Conservation (phyloP, 2,329 filamentous ascomycete genomes). For the Shiraia sp. region DNA sequence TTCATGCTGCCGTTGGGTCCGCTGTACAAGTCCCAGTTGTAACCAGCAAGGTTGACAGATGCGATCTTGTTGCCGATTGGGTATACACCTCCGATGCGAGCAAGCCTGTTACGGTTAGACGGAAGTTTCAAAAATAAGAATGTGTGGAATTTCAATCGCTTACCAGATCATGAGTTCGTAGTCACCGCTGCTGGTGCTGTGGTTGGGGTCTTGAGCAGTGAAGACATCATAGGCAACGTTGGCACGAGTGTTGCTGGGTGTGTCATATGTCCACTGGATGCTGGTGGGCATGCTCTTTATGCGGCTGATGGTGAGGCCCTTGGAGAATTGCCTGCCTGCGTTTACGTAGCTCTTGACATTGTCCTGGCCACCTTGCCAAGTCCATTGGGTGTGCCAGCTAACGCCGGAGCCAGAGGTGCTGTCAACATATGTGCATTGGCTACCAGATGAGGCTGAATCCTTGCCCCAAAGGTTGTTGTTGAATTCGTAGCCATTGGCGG, state of each 20-base stretch:
- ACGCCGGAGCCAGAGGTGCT: slow-evolving; percentile 11
- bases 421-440: slow-evolving; percentile 18
- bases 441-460: slow-evolving; percentile 10
- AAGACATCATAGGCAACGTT: slow-evolving; percentile 36
- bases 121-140: background rate
- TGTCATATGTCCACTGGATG: slow-evolving; percentile 25
- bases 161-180: slow-evolving; percentile 33
- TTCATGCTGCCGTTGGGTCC: slow-evolving; percentile 62
- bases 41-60: slow-evolving; percentile 52
- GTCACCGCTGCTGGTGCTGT: slow-evolving; percentile 27
- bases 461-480: slow-evolving; percentile 7
- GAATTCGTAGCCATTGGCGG: slow-evolving; percentile 3
- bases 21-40: slow-evolving; percentile 59
- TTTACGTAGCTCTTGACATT: slow-evolving; percentile 24
- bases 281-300: slow-evolving; percentile 23
- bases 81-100: slow-evolving; percentile 17
- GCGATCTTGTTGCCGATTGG: slow-evolving; percentile 22
- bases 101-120: slow-evolving; percentile 14
- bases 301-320: slow-evolving; percentile 16
- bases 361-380: slow-evolving; percentile 17
- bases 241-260: slow-evolving; percentile 13
- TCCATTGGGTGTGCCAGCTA: slow-evolving; percentile 15
- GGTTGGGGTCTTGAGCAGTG: slow-evolving; percentile 23
- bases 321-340: slow-evolving; percentile 19
- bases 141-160: slow-evolving; percentile 4